phyloP scores from a whole-genome alignment of 768 basidiomycete genomes.

The Tylopilus sp. region DNA sequence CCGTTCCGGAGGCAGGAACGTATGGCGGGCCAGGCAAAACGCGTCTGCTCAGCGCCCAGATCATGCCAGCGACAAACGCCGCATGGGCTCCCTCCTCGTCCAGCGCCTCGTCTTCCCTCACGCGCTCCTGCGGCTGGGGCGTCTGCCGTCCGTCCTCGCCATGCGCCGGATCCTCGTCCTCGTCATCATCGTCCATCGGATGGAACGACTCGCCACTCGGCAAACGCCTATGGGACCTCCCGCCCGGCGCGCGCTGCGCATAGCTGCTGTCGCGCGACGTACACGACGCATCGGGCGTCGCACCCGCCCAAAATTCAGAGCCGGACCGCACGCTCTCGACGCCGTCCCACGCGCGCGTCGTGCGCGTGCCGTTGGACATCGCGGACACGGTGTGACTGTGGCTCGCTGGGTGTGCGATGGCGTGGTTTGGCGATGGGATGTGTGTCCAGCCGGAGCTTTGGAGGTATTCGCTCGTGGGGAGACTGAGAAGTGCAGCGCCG shows the following conservation, averaged over 20 bases:
- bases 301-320: constrained; percentile 73
- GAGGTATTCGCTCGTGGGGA: constrained; percentile 84
- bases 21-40: constrained; percentile 74
- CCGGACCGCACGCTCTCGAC: constrained; percentile 55
- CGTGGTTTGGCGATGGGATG: constrained; percentile 7
- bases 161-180: constrained; percentile 8
- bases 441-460: constrained; percentile 76
- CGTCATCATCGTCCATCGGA: constrained; percentile 28
- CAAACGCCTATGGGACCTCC: constrained; percentile 2
- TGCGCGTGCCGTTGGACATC: constrained; percentile 14
- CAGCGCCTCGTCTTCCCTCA: constrained; percentile 36
- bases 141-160: constrained; percentile 21
- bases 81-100: constrained; percentile 80
- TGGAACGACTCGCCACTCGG: constrained; percentile 32
- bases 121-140: constrained; percentile 13
- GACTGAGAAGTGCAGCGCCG: constrained; percentile 74
- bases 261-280: constrained; percentile 18
- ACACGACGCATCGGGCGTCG: constrained; percentile 11
- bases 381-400: constrained; percentile 19
- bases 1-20: constrained; percentile 39
- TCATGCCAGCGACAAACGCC: constrained; percentile 86
- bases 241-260: constrained; percentile 1
- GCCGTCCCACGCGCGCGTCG: constrained; percentile 22
- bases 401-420: constrained; percentile 6
- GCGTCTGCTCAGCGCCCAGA: constrained; percentile 71